Base-by-base conservation (phyloP, 2,329 filamentous ascomycete species). In the Monosporascus sp. region DNA sequence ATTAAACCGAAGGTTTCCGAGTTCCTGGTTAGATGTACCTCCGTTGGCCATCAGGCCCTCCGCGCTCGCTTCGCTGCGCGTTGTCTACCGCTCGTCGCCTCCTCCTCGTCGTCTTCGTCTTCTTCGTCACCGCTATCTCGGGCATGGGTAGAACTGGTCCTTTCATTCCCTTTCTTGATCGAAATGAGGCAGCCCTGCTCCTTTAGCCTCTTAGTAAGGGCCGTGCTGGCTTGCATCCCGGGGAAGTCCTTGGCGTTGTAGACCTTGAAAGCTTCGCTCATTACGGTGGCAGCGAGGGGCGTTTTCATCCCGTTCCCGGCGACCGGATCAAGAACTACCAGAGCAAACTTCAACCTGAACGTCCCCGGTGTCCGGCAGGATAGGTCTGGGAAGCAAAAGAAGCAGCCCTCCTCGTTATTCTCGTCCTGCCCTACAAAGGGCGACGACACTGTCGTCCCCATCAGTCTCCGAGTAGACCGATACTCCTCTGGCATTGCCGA, bases 191-290 rank as follows among this genome's bases (percentile, higher is more conserved):
- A 89, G 4, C 89, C 89, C 70, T 93, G 89, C 62, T 88, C 78
- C 68, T 90, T 89, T 53, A 94, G 73, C 34, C 81, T 77, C 67
- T 88, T 88, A 1, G 89, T 89, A 38, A 94, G 71, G 18, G 80
- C 75, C 25, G 87, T 91, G 67, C 87, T 91, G 1, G 88, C 84
- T 53, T 85, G 78, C 89, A 94, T 94, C 6, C 89, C 89, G 0
- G 88, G 88, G 55, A 94, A 94, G 65, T 93, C 89, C 66, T 93
- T 94, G 44, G 89, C 89, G 44, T 86, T 91, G 68, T 87, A 92
- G 7, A 92, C 89, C 14, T 81, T 84, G 64, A 94, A 92, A n/a
- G 84, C 73, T 17, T 89, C 82, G 64, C 84, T 90, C 70, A 84
- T 78, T 17, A 72, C 73, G 20, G 74, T 73, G 8, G 74, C 75